These are phyloP conservation scores for Amphicarpaea edgeworthii DNA, from an alignment of 306 rosid genomes.

Conservation along the genomic window DNA sequence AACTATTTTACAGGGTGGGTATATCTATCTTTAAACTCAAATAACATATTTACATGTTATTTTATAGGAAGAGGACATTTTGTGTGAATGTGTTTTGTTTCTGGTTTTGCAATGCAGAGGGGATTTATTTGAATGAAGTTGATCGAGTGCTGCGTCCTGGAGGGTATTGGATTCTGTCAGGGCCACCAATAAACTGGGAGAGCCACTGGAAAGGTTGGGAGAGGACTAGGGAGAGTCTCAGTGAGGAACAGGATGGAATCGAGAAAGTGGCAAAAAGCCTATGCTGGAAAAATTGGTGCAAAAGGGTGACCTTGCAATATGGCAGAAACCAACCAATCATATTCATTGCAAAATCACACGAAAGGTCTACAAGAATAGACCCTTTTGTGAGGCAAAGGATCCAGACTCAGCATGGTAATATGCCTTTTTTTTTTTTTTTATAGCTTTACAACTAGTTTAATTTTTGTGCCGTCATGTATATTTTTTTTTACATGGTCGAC, in stretches of 20 bases:
- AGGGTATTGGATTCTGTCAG: constrained; percentile 96
- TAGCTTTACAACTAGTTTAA: background rate
- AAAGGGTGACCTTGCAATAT: constrained; percentile 80
- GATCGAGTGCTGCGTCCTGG: constrained; percentile 90
- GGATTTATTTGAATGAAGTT: constrained; percentile 78
- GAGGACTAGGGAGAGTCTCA: constrained; percentile 70
- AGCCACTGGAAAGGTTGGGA: constrained; percentile 87
- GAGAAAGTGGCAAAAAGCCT: constrained; percentile 83
- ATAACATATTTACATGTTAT: too few species aligned
- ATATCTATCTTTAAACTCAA: too few species aligned
- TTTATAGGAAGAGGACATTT: background rate
- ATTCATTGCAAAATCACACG: constrained; percentile 69
- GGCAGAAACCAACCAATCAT: constrained; percentile 92
- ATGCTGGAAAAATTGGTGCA: constrained; percentile 88
- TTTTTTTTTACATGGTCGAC: background rate
- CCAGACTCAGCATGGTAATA: constrained; percentile 88
- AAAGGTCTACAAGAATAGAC: constrained; percentile 73
- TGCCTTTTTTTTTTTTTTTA: background rate
- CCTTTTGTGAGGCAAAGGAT: constrained; percentile 70
- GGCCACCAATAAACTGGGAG: constrained; percentile 97
- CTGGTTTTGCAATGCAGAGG: constrained; percentile 59
- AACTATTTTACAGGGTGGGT: too few species aligned
- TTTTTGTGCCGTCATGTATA: too few species aligned
- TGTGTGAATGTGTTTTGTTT: background rate
- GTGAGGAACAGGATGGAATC: constrained; percentile 69